Evolutionary conservation across 202 grass and related monocot species (phyloP).

Genomic region (Panicum virgatum): DNA sequence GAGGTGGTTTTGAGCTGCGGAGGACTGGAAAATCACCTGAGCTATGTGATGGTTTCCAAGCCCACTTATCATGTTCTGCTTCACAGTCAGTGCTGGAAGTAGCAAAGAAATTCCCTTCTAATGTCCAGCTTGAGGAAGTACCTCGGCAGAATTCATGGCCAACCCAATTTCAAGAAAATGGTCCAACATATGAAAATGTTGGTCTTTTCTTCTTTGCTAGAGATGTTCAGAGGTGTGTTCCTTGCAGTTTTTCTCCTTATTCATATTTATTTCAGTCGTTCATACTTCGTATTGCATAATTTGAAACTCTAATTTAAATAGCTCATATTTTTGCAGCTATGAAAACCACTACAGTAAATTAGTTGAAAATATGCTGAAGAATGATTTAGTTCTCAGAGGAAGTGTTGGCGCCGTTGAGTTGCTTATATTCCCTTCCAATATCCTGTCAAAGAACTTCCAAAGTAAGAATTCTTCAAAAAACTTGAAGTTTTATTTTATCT

Average conservation of each 20-base stretch:
- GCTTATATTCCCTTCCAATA: constrained; percentile 89
- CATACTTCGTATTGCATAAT: not conserved
- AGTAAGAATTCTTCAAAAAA: constrained; percentile 54
- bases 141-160: constrained; percentile 81
- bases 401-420: constrained; percentile 71
- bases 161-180: constrained; percentile 60
- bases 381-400: constrained; percentile 80
- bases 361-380: constrained; percentile 83
- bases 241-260: constrained; percentile 12
- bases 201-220: constrained; percentile 97
- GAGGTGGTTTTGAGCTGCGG: constrained; percentile 85
- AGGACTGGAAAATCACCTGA: constrained; percentile 62
- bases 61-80: constrained; percentile 79
- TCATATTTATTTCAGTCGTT: constrained; percentile 9
- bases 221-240: constrained; percentile 71
- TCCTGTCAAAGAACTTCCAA: constrained; percentile 79
- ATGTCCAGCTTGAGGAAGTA: constrained; percentile 84
- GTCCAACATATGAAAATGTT: constrained; percentile 69
- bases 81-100: constrained; percentile 67
- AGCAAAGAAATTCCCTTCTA: constrained; percentile 67
- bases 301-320: constrained; percentile 7
- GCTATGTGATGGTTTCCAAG: constrained; percentile 88
- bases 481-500: constrained; percentile 32
- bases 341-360: constrained; percentile 85
- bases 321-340: constrained; percentile 58